phyloP scores from a whole-genome alignment of 495 filamentous ascomycete species.

The Hypoxylon fuscum region DNA sequence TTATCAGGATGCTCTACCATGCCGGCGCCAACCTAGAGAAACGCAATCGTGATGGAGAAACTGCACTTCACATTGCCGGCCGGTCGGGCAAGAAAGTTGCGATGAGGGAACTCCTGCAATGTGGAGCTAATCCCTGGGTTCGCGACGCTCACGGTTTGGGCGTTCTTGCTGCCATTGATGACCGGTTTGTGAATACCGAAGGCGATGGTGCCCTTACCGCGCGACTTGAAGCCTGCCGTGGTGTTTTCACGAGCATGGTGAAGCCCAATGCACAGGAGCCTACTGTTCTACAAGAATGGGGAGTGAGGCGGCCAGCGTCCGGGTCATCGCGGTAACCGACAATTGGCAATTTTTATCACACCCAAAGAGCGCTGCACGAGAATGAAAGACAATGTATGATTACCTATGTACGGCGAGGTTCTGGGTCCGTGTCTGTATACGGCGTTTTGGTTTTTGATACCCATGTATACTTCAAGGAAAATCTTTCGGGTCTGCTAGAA shows the following conservation, averaged over 20 bases:
- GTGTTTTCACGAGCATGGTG: conserved; percentile 33
- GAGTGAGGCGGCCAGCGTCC: background rate
- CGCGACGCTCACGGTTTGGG: conserved; percentile 50
- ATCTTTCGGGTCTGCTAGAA: conserved; percentile 7
- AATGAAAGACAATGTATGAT: conserved; percentile 26
- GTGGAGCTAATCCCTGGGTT: conserved; percentile 54
- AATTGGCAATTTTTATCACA: no score
- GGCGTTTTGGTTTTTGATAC: conserved; percentile 24
- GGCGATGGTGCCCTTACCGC: conserved; percentile 34
- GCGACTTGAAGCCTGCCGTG: conserved; percentile 43
- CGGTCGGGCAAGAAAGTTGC: conserved; percentile 55
- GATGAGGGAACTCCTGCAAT: conserved; percentile 51
- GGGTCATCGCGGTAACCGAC: background rate
- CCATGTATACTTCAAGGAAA: conserved; percentile 22
- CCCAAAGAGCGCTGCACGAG: no score
- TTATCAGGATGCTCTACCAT: conserved; percentile 45
- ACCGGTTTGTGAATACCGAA: conserved; percentile 33
- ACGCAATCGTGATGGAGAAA: conserved; percentile 58
- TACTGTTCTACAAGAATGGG: conserved; percentile 33
- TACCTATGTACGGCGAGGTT: background rate
- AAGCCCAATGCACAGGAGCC: conserved; percentile 24
- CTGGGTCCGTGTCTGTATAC: conserved; percentile 6
- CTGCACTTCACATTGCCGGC: conserved; percentile 55
- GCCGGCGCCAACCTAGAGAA: conserved; percentile 49
- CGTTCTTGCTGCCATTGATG: conserved; percentile 51